Percentiles rank a stretch among this genome's conserved stretches.
Evolutionary conservation across 768 basidiomycete genomes (phyloP).

Genomic region (Suillus clintonianus): DNA sequence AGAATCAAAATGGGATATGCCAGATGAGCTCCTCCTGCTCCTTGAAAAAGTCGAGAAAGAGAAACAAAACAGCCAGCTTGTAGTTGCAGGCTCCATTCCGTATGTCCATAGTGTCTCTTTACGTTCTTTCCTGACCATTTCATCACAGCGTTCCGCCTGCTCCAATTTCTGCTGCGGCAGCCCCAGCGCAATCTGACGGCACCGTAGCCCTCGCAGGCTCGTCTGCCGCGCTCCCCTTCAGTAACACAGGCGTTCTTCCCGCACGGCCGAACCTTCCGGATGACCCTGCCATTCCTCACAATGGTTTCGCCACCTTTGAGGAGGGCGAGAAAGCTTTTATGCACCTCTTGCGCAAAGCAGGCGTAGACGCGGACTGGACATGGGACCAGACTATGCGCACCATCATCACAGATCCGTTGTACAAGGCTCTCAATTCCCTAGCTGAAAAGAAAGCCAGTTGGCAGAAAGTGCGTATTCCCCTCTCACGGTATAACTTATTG

Average conservation of each 20-base stretch:
- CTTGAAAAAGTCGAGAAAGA: constrained; percentile 87
- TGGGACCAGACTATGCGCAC: constrained; percentile 99
- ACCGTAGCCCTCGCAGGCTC: constrained; percentile 47
- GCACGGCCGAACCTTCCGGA: constrained; percentile 81
- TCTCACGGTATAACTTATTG: not conserved
- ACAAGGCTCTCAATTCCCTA: constrained; percentile 89
- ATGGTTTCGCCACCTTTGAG: constrained; percentile 82
- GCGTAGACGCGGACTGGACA: constrained; percentile 90
- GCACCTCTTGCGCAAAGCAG: constrained; percentile 85
- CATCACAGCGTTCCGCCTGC: constrained; percentile 34
- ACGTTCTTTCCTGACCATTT: constrained; percentile 7
- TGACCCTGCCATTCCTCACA: constrained; percentile 86
- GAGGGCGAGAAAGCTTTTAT: constrained; percentile 95
- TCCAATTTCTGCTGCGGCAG: constrained; percentile 52
- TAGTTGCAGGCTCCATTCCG: constrained; percentile 29
- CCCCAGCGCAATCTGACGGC: constrained; percentile 40
- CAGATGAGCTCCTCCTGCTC: constrained; percentile 84
- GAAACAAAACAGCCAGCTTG: constrained; percentile 40
- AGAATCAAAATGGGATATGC: constrained; percentile 98
- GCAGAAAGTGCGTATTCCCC: constrained; percentile 70
- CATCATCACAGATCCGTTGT: constrained; percentile 96
- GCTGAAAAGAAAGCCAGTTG: constrained; percentile 94
- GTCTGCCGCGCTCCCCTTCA: constrained; percentile 58
- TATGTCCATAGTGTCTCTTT: constrained; percentile 12
- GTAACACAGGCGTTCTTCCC: constrained; percentile 61